Percentiles rank a stretch among this genome's conserved stretches.
Conservation (phyloP, 345 rosid species). For the Hibiscus trionum region DNA sequence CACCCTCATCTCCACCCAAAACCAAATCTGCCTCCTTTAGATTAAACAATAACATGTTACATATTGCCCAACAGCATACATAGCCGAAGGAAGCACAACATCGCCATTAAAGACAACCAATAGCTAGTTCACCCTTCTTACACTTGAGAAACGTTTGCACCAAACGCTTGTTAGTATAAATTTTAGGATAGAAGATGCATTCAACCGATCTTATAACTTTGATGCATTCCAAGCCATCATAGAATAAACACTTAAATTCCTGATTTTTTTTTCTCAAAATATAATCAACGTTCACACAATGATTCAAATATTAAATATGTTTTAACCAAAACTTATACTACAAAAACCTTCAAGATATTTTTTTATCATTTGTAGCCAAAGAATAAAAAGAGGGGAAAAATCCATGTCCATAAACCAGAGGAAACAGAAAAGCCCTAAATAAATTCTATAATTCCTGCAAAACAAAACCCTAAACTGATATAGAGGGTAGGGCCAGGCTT, state of each 20-base stretch:
- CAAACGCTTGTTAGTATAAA: background rate
- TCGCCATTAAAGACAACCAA: background rate
- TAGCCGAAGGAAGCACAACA: background rate
- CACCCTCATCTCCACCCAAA: constrained; percentile 96
- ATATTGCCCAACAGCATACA: background rate
- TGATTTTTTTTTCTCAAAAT: background rate
- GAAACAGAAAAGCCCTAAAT: background rate
- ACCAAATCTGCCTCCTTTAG: constrained; percentile 85
- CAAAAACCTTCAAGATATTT: background rate
- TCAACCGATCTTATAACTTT: background rate
- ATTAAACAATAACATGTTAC: background rate
- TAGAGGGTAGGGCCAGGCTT: background rate
- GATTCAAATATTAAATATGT: background rate
- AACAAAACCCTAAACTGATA: constrained; percentile 6
- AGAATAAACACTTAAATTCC: background rate
- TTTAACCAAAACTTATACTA: background rate
- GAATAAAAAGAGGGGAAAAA: background rate
- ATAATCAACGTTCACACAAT: background rate
- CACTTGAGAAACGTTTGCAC: background rate
- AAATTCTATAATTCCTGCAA: background rate
- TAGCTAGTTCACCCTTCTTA: background rate
- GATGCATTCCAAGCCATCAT: background rate
- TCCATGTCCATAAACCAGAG: background rate
- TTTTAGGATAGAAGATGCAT: background rate
- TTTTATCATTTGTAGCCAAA: background rate